Percentiles rank a stretch among this genome's conserved stretches.
These are phyloP conservation scores for Glarea lozoyensis DNA, from an alignment of 495 filamentous ascomycete genomes.

Conservation along the genomic window DNA sequence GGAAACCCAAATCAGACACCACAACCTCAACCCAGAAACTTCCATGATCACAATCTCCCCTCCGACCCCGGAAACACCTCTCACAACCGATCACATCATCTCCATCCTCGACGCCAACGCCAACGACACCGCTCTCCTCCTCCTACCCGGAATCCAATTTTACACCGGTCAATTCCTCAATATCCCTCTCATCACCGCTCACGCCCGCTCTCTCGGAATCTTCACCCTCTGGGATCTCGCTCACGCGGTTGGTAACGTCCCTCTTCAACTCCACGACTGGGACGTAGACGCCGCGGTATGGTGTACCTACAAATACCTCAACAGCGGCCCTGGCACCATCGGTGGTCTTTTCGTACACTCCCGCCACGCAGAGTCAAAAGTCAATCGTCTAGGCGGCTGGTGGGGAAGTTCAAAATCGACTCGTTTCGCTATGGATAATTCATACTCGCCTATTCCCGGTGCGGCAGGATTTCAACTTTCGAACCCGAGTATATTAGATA, in stretches of 20 bases:
- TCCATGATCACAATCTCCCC: constrained; percentile 75
- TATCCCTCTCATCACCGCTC: constrained; percentile 67
- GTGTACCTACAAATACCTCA: constrained; percentile 98
- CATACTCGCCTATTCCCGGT: constrained; percentile 63
- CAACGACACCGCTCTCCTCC: constrained; percentile 62
- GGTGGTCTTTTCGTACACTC: constrained; percentile 84
- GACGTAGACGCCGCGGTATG: constrained; percentile 90
- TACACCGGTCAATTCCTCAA: constrained; percentile 92
- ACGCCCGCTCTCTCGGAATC: constrained; percentile 68
- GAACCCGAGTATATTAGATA: constrained; percentile 58
- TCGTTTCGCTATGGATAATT: constrained; percentile 72
- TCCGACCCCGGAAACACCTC: constrained; percentile 32
- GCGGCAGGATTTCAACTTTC: constrained; percentile 63
- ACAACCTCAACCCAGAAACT: constrained; percentile 55
- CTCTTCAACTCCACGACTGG: constrained; percentile 79
- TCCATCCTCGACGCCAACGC: constrained; percentile 70
- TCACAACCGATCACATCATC: constrained; percentile 67
- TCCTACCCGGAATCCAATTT: constrained; percentile 89
- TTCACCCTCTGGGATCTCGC: constrained; percentile 91
- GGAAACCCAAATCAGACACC: constrained; percentile 77
- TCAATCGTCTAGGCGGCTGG: constrained; percentile 61
- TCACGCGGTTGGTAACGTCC: constrained; percentile 88
- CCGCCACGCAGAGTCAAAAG: constrained; percentile 47
- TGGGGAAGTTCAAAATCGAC: constrained; percentile 75
- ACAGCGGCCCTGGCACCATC: constrained; percentile 80